Conservation (phyloP, 495 filamentous ascomycete genomes). For the Neurospora cerealis region DNA sequence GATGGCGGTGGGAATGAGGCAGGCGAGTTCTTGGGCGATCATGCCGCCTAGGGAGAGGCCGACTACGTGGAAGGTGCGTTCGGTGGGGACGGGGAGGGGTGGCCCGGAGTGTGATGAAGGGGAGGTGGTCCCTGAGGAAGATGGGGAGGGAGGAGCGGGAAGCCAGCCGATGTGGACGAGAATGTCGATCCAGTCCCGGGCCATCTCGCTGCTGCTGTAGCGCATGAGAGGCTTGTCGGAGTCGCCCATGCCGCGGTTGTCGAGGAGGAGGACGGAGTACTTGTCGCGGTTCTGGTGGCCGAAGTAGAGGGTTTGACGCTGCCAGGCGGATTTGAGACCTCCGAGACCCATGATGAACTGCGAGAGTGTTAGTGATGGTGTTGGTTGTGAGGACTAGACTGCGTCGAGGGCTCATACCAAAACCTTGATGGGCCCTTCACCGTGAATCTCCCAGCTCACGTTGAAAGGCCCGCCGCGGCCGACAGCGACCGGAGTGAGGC, state of each 20-base stretch:
- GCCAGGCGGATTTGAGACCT: constrained; percentile 53
- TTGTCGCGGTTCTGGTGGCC: constrained; percentile 55
- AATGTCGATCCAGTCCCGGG: constrained; percentile 59
- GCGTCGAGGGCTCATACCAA: constrained; percentile 47
- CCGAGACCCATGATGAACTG: constrained; percentile 61
- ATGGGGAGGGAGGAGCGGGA: constrained; percentile 5
- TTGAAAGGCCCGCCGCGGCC: constrained; percentile 59
- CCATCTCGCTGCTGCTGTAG: constrained; percentile 69
- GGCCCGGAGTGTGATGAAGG: not conserved
- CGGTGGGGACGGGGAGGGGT: constrained; percentile 1
- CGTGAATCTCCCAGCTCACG: constrained; percentile 71
- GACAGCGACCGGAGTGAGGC: constrained; percentile 48
- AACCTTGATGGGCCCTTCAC: constrained; percentile 56
- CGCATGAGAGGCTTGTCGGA: constrained; percentile 63
- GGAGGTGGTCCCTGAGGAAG: constrained; percentile 2
- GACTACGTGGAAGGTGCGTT: constrained; percentile 54
- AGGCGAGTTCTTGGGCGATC: constrained; percentile 75
- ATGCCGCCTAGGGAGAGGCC: constrained; percentile 77
- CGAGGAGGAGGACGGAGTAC: constrained; percentile 64
- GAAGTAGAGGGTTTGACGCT: constrained; percentile 67
- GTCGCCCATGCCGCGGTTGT: constrained; percentile 72
- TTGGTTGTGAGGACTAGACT: constrained; percentile 3
- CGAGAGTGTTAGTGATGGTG: constrained; percentile 5
- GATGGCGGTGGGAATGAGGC: constrained; percentile 51
- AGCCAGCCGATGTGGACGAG: constrained; percentile 63